phyloP scores from a whole-genome alignment of 1,284 basidiomycete genomes.

The Trametes hirsuta region DNA sequence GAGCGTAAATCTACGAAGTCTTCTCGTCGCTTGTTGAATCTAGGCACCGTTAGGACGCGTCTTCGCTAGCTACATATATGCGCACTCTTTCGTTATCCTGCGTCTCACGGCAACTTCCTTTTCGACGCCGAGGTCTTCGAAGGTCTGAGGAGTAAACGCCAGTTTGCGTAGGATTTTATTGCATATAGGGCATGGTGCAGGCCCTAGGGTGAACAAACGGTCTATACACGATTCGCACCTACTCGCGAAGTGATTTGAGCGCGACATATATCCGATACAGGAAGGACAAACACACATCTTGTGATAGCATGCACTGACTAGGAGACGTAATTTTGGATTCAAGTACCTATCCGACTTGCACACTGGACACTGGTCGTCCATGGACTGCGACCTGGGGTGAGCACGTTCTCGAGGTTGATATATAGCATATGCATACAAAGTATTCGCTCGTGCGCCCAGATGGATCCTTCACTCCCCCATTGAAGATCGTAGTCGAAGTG shows the following conservation, averaged over 20 bases:
- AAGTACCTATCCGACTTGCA: conserved; percentile 97
- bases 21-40: conserved; percentile 91
- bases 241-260: not conserved
- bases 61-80: not conserved
- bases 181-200: conserved; percentile 96
- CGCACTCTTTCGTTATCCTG: conserved; percentile 83
- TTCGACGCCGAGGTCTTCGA: conserved; percentile 95
- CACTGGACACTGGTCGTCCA: conserved; percentile 95
- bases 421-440: conserved; percentile 52
- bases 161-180: conserved; percentile 88
- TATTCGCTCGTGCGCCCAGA: conserved; percentile 79
- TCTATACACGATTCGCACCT: conserved; percentile 99
- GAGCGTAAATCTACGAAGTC: conserved; percentile 83
- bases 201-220: conserved; percentile 93
- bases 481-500: conserved; percentile 71
- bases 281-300: conserved; percentile 73
- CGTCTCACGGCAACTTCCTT: conserved; percentile 93
- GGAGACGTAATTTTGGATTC: conserved; percentile 90
- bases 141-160: conserved; percentile 95
- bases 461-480: conserved; percentile 80
- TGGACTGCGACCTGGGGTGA: conserved; percentile 57
- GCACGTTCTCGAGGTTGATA: not conserved
- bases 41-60: conserved; percentile 35
- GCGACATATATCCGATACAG: not conserved
- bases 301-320: conserved; percentile 98